Conservation (phyloP, 2,329 filamentous ascomycete species). For the Sporothrix globosa region DNA sequence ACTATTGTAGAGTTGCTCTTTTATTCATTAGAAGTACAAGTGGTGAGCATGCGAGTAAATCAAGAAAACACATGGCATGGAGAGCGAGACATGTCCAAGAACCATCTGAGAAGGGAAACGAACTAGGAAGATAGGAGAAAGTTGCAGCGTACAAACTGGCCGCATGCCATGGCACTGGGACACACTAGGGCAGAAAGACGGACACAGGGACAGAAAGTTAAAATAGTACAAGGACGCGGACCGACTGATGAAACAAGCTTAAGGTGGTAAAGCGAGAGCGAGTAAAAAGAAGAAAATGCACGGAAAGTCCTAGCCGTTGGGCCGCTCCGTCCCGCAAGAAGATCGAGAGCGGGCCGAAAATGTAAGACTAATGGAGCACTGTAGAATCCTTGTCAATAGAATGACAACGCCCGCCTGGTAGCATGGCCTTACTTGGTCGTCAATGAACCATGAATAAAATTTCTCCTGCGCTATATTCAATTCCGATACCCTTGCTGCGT, state of each 20-base stretch:
- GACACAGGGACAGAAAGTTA: background rate
- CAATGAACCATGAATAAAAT: background rate
- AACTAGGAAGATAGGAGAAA: background rate
- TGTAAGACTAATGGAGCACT: background rate
- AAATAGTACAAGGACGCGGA: background rate
- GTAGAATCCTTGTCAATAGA: background rate
- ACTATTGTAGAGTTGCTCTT: background rate
- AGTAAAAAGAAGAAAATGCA: background rate
- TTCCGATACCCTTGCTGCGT: background rate
- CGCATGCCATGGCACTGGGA: conserved; percentile 3
- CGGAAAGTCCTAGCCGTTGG: background rate
- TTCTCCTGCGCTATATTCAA: background rate
- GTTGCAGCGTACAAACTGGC: background rate
- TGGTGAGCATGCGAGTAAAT: background rate
- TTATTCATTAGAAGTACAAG: background rate
- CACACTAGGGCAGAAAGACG: background rate
- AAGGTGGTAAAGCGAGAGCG: background rate
- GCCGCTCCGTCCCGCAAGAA: background rate
- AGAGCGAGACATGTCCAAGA: background rate
- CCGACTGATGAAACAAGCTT: background rate
- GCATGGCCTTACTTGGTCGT: too few species aligned
- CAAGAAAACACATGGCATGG: background rate
- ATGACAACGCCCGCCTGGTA: background rate
- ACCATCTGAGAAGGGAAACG: too few species aligned
- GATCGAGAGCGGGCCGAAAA: background rate